A percentile compares a stretch with the other conserved stretches of the same genome.
phyloP scores from a whole-genome alignment of 2,329 filamentous ascomycete species.

The Neonectria punicea region DNA sequence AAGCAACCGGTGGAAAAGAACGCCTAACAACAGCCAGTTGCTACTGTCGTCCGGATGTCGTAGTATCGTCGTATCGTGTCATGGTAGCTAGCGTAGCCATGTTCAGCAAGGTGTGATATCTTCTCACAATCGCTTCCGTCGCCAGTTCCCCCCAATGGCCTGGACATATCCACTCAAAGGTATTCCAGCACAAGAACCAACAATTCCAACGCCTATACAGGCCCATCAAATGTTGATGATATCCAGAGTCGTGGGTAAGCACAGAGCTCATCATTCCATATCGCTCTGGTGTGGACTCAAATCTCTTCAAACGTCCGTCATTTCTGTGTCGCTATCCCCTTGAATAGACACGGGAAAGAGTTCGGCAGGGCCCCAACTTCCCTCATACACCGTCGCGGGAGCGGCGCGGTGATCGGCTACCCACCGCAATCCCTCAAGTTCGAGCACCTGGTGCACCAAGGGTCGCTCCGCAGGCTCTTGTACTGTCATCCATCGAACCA shows the following conservation, averaged over 20 bases:
- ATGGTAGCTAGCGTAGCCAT: conserved; percentile 36
- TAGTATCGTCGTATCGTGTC: conserved; percentile 43
- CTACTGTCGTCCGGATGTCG: conserved; percentile 41
- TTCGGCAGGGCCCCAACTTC: conserved; percentile 89
- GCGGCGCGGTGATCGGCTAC: conserved; percentile 80
- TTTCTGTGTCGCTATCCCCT: conserved; percentile 63
- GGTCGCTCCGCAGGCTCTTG: conserved; percentile 80
- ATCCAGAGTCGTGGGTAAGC: conserved; percentile 48
- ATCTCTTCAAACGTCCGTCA: conserved; percentile 65
- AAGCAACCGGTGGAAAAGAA: conserved; percentile 38
- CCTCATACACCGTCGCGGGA: conserved; percentile 95
- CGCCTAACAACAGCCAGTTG: conserved; percentile 34
- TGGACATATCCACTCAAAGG: conserved; percentile 33
- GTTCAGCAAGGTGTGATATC: conserved; percentile 34
- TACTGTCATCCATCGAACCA: conserved; percentile 89
- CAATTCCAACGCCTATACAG: conserved; percentile 32
- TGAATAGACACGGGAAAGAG: conserved; percentile 53
- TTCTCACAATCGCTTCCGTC: conserved; percentile 12
- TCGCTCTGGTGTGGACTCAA: background rate
- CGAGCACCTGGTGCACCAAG: conserved; percentile 76
- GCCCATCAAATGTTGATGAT: conserved; percentile 36
- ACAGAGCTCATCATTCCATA: conserved; percentile 17
- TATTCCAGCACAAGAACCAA: conserved; percentile 39
- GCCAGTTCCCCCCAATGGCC: conserved; percentile 29
- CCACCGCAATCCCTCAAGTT: conserved; percentile 81